These are phyloP conservation scores for Apiotrichum sp. DNA, from an alignment of 1,284 basidiomycete genomes.

Conservation along the genomic window DNA sequence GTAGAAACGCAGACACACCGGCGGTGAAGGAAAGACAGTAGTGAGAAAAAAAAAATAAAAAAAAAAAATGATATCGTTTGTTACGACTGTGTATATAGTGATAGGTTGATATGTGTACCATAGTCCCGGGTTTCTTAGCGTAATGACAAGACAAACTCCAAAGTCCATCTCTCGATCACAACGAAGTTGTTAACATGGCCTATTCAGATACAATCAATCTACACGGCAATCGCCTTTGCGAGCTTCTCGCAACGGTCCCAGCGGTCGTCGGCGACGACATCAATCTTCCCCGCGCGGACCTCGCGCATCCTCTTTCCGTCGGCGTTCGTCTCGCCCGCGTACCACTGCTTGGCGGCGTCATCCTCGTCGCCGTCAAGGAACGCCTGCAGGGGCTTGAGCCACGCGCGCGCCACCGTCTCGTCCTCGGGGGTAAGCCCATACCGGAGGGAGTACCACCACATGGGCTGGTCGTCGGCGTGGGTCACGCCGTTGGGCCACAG, in stretches of 20 bases:
- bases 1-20: no score
- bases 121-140: no score
- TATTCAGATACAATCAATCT: neutral
- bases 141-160: no score
- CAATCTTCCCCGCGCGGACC: constrained; percentile 15
- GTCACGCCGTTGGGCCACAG: constrained; percentile 9
- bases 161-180: no score
- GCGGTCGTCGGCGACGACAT: constrained; percentile 19
- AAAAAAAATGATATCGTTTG: no score
- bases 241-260: constrained; percentile 20
- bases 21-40: no score
- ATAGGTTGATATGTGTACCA: no score
- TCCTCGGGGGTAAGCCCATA: constrained; percentile 16
- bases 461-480: constrained; percentile 23
- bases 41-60: no score
- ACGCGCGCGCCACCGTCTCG: constrained; percentile 7
- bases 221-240: constrained; percentile 6
- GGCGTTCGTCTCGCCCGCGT: neutral
- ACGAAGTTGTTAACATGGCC: no score
- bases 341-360: constrained; percentile 19
- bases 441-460: constrained; percentile 22
- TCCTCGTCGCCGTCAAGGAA: constrained; percentile 16
- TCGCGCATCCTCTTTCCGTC: constrained; percentile 12
- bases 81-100: no score
- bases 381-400: constrained; percentile 15